Evolutionary conservation across 352 stramenopile genomes (phyloP).

Genomic region (Plasmopara viticola): DNA sequence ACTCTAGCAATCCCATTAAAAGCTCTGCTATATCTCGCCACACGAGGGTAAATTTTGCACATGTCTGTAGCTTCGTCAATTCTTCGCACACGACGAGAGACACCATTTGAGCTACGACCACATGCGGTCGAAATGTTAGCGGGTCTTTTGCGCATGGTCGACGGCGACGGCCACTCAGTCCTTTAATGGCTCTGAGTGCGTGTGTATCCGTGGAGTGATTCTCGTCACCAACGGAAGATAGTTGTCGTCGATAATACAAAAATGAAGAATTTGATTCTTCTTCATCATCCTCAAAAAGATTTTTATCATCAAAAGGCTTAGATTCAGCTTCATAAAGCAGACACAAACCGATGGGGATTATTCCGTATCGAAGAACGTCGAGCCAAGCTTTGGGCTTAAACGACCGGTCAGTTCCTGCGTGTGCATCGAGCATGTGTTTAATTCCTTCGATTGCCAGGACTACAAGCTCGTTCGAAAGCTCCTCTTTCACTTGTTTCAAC

Average conservation of each 20-base stretch:
- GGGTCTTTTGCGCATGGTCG: slow-evolving; percentile 59
- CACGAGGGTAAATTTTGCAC: slow-evolving; percentile 32
- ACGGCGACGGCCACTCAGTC: slow-evolving; percentile 21
- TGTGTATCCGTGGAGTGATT: slow-evolving; percentile 3
- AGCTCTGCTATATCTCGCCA: slow-evolving; percentile 55
- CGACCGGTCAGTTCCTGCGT: slow-evolving; percentile 23
- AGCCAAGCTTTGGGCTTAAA: slow-evolving; percentile 48
- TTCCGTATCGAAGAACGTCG: slow-evolving; percentile 45
- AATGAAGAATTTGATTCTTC: slow-evolving; percentile 37
- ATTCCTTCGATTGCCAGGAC: slow-evolving; percentile 41
- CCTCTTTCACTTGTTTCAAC: slow-evolving; percentile 24
- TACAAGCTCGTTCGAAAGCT: slow-evolving; percentile 38
- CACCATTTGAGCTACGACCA: slow-evolving; percentile 54
- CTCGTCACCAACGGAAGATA: slow-evolving; percentile 19
- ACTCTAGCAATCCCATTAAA: slow-evolving; percentile 44
- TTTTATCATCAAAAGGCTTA: slow-evolving; percentile 2
- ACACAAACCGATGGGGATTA: slow-evolving; percentile 53
- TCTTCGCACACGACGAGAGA: slow-evolving; percentile 61
- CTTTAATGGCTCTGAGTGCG: slow-evolving; percentile 4
- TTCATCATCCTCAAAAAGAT: slow-evolving; percentile 29
- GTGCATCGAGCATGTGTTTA: slow-evolving; percentile 44
- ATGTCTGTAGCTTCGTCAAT: slow-evolving; percentile 39
- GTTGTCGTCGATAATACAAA: slow-evolving; percentile 48
- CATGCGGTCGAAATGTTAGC: slow-evolving; percentile 43
- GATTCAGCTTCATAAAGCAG: slow-evolving; percentile 29